Conservation (phyloP, 2,329 filamentous ascomycete species). For the Aureobasidium subglaciale region DNA sequence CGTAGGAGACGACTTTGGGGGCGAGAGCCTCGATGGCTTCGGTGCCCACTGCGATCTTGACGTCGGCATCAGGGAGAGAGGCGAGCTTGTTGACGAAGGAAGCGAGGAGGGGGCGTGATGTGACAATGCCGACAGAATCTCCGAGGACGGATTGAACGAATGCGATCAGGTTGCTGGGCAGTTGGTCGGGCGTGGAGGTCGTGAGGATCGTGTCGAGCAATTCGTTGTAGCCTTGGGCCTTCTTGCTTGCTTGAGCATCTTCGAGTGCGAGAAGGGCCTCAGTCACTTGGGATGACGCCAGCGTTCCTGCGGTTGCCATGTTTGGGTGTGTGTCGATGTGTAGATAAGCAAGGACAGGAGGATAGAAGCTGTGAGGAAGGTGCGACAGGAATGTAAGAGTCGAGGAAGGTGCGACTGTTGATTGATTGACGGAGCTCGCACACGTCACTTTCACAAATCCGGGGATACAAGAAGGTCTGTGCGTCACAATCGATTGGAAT, state of each 20-base stretch:
- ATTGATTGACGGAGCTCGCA: not conserved
- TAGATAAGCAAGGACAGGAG: too few relatives aligned
- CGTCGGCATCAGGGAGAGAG: constrained; percentile 52
- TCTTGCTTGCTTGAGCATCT: constrained; percentile 40
- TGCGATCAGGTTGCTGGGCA: constrained; percentile 57
- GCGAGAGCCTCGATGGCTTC: constrained; percentile 63
- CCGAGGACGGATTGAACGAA: constrained; percentile 59
- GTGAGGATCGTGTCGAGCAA: constrained; percentile 51
- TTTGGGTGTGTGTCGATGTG: not conserved
- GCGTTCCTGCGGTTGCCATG: constrained; percentile 13
- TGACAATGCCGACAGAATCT: constrained; percentile 67
- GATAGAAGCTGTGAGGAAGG: not conserved
- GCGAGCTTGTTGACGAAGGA: constrained; percentile 59
- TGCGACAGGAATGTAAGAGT: not conserved
- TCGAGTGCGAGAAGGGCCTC: constrained; percentile 45
- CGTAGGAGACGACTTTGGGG: constrained; percentile 64
- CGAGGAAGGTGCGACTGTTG: not conserved
- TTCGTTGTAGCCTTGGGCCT: constrained; percentile 49
- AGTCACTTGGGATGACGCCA: constrained; percentile 31
- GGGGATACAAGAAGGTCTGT: not conserved
- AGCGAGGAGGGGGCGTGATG: constrained; percentile 62
- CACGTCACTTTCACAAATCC: constrained; percentile 1
- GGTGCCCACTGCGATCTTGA: constrained; percentile 65
- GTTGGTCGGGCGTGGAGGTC: constrained; percentile 37
- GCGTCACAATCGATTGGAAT: not conserved